Evolutionary conservation across 2,329 filamentous ascomycete genomes (phyloP).

Genomic region (Zopfia rhizophila): DNA sequence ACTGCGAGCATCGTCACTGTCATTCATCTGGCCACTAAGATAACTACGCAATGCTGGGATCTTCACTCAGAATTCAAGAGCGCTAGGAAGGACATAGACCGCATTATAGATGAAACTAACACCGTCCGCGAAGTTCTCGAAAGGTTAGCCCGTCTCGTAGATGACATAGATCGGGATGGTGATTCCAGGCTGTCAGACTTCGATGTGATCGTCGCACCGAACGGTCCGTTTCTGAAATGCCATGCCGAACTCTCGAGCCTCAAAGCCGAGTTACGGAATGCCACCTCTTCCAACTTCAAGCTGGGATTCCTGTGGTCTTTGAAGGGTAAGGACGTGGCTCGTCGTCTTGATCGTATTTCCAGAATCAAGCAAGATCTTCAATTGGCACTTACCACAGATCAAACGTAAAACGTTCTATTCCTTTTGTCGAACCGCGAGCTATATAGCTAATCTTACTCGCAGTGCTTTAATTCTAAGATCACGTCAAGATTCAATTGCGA

Average conservation of each 20-base stretch:
- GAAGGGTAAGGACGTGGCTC: conserved; percentile 13
- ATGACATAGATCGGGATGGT: not conserved
- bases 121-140: conserved; percentile 12
- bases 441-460: no score
- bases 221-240: conserved; percentile 2
- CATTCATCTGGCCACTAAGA: conserved; percentile 5
- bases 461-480: no score
- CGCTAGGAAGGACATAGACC: conserved; percentile 6
- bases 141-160: conserved; percentile 8
- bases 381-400: conserved; percentile 11
- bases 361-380: conserved; percentile 10
- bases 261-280: conserved; percentile 1
- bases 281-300: not conserved
- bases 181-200: not conserved
- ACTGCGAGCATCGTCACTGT: conserved; percentile 10
- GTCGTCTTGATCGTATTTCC: conserved; percentile 5
- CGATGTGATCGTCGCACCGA: not conserved
- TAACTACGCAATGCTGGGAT: conserved; percentile 9
- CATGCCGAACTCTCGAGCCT: conserved; percentile 9
- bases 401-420: conserved; percentile 9
- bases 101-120: conserved; percentile 11
- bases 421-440: no score
- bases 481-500: no score
- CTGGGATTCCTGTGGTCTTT: conserved; percentile 3
- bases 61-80: conserved; percentile 3